Evolutionary conservation across 257 asterid species (phyloP), one percentile per base, ranked within the genome.

Genomic region (Avicennia marina): DNA sequence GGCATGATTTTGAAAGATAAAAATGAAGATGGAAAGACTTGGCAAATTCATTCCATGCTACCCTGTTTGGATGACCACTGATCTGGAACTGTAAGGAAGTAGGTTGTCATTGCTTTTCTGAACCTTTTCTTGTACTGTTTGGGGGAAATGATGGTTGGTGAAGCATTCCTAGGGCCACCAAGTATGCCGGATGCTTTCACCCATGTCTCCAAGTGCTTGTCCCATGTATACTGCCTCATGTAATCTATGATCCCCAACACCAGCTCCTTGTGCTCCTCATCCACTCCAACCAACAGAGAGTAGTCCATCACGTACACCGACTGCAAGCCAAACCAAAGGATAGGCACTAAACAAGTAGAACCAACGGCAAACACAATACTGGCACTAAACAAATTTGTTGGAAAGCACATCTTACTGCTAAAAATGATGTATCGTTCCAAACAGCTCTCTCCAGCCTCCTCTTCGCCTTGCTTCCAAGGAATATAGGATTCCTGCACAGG

Each of bases 171-270:
- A n/a, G n/a, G n/a, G 59, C 96, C 88, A 13, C 94, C 90, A 20
- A 84, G 83, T 26, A 87, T 82, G 19, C 96, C 96, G 10, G 90
- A 75, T 1, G 90, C 80, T 72, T 84, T 84, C 13, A 82, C 91
- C 89, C 90, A 81, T n/a, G 89, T 84, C 76, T 84, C 90, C 76
- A 87, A 58, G 29, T 84, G 94, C 76, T n/a, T n/a, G n/a, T n/a
- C n/a, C n/a, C n/a, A n/a, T n/a, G n/a, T n/a, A n/a, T n/a, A n/a
- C n/a, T n/a, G 95, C 53, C 91, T 80, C 91, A 82, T 80, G 79
- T 69, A 80, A 60, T 82, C 91, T 0, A 85, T 82, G 66, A 85
- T 85, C 60, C 95, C 95, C 46, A 82, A 21, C 1, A 80, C 89
- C 15, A 85, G 75, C 71, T 85, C 95, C 41, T 80, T 70, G 11